Evolutionary conservation across 768 basidiomycete genomes (phyloP), one percentile per base, ranked within the genome.

Genomic region (Mycena chlorophos): DNA sequence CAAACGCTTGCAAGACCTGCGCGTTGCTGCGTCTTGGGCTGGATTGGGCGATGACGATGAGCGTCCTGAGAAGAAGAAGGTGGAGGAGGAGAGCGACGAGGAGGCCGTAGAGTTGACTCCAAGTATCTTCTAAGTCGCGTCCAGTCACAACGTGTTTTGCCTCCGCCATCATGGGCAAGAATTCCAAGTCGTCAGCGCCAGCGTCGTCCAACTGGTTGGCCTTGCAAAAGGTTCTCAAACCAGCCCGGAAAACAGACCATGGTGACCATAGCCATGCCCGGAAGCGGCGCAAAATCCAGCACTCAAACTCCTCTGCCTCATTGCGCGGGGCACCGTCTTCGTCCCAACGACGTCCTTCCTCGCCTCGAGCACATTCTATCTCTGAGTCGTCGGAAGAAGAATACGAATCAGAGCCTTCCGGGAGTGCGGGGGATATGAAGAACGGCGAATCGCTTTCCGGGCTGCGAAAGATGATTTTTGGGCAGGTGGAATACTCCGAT

Each of bases 131-230:
- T 34, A 8, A 8, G 17, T 19, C 40, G 40, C 40, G 40, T 19
- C 5, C 6, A 8, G 40, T 42, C 40, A 42, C 40, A 42, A 14
- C 40, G 40, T 42, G 20, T 19, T 14, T 42, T 22, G 40, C 40
- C 22, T 6, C 14, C 20, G 13, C 8, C 8, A 6, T 20, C 40
- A 42, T 42, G 40, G 13, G 13, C 40, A 42, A 42, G n/a, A 42
- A 42, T 14, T 25, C 12, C 14, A 28, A 13, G 17, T 8, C 8
- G 8, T 46, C 45, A 23, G 45, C 13, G 23, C 23, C 45, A 4
- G 14, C 48, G 5, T 85, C 84, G 12, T 78, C 82, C 42, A 86
- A 86, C 65, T 86, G 86, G 86, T 63, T 81, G 16, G 74, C 78
- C 1, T 64, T 86, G 40, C 75, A 79, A 60, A 81, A 83, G 69